Evolutionary conservation across 2,329 filamentous ascomycete genomes (phyloP), one percentile per base, ranked within the genome.

Genomic region (Cryphonectria nitschkei): DNA sequence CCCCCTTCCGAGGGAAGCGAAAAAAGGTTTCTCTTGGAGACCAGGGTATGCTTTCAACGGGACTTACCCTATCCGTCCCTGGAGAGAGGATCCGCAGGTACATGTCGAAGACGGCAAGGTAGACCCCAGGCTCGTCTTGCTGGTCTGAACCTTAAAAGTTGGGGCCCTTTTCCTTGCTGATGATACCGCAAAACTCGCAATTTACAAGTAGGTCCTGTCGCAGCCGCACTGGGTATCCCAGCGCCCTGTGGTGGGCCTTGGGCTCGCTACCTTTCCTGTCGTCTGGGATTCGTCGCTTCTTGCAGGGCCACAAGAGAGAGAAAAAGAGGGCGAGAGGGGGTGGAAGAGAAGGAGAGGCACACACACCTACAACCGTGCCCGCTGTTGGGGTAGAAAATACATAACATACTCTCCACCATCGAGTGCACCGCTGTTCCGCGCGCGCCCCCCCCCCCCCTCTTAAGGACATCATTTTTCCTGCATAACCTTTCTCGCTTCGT

Each of bases 271-370:
- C 50, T 66, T 26, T 56, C 60, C 65, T 70, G 43, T 52, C 52
- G 62, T 66, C 68, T 66, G 66, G 71, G 71, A 73, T 73, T 63
- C 69, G 68, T 68, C 67, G 67, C 41, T 52, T 63, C 60, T 56
- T 13, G 43, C 46, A 68, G 60, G 39, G 34, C 60, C 11, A 63
- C 19, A 19, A 63, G 19, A 26, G 22, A 14, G 46, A 19, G 16
- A 46, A 5, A 46, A 5, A 14, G 43, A 46, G 43, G 16, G 43
- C 3, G 43, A 46, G 43, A 46, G 43, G 11, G 11, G 39, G 8
- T 9, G 11, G 9, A 9, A 41, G 41, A 43, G 41, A 43, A 2
- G 3, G 41, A 43, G 41, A 14, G 41, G 11, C 41, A 50, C 3
- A 50, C 19, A 9, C 4, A 9, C 46, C 2, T 16, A n/a, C 19